Evolutionary conservation across 2,329 filamentous ascomycete genomes (phyloP).

Genomic region (Epichloe scottii): DNA sequence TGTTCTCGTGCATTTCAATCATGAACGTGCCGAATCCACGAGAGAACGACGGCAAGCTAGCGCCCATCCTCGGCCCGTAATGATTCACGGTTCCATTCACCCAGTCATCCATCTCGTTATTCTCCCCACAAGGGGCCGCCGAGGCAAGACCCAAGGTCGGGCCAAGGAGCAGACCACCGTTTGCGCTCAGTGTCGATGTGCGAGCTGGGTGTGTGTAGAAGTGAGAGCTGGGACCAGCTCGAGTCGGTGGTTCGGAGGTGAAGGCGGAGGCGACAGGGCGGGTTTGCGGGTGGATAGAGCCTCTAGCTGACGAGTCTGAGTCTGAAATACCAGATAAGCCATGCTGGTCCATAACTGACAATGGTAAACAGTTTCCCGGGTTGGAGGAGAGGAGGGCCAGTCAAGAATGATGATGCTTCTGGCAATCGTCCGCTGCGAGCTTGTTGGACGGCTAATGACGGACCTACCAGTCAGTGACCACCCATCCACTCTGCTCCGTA

Average conservation of each 20-base stretch:
- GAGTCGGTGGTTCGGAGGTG: conserved; percentile 22
- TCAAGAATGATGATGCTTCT: neutral
- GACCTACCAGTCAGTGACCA: no score
- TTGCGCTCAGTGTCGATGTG: conserved; percentile 35
- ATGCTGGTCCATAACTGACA: conserved; percentile 12
- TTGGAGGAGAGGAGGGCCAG: neutral
- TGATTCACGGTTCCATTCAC: conserved; percentile 16
- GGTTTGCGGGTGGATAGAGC: conserved; percentile 6
- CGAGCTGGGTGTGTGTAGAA: conserved; percentile 20
- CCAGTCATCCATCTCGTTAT: conserved; percentile 21
- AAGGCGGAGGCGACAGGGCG: conserved; percentile 11
- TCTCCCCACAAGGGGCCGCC: conserved; percentile 2
- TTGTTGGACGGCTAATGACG: neutral
- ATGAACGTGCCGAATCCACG: conserved; percentile 40
- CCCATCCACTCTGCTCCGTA: neutral
- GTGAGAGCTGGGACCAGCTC: conserved; percentile 31
- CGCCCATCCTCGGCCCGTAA: conserved; percentile 13
- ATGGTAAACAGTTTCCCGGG: neutral
- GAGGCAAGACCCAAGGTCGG: conserved; percentile 4
- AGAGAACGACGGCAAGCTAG: conserved; percentile 33
- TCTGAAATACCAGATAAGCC: conserved; percentile 15
- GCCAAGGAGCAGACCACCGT: conserved; percentile 21
- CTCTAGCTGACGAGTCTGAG: conserved; percentile 12
- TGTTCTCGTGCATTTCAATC: conserved; percentile 18
- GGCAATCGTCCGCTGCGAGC: neutral